A percentile compares a stretch with the other conserved stretches of the same genome.
Evolutionary conservation across 345 rosid genomes (phyloP).

Genomic region (Lepidium didymum): DNA sequence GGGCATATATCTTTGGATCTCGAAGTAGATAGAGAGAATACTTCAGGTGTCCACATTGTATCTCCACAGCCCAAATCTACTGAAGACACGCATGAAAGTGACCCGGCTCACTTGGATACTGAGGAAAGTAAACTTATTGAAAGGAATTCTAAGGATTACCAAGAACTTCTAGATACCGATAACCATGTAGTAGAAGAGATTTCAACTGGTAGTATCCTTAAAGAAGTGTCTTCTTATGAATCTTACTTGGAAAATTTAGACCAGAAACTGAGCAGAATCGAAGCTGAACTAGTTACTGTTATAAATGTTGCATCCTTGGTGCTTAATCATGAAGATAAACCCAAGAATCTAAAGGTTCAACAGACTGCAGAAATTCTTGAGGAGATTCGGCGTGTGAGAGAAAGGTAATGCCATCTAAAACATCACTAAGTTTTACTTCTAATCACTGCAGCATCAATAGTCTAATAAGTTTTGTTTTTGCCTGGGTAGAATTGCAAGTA

Average conservation of each 20-base stretch:
- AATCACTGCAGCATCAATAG: not conserved
- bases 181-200: slow-evolving; percentile 23
- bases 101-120: slow-evolving; percentile 7
- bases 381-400: slow-evolving; percentile 41
- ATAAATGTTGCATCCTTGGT: slow-evolving; percentile 51
- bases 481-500: slow-evolving; percentile 20
- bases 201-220: slow-evolving; percentile 19
- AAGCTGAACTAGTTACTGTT: slow-evolving; percentile 56
- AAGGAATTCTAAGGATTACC: slow-evolving; percentile 19
- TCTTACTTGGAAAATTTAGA: slow-evolving; percentile 57
- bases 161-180: slow-evolving; percentile 22
- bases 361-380: slow-evolving; percentile 62
- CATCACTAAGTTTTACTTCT: not conserved
- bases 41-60: slow-evolving; percentile 53
- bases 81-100: slow-evolving; percentile 17
- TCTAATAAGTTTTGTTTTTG: not conserved
- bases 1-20: slow-evolving; percentile 59
- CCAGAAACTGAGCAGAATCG: slow-evolving; percentile 51
- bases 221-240: slow-evolving; percentile 45
- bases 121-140: slow-evolving; percentile 11
- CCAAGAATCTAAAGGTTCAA: slow-evolving; percentile 48
- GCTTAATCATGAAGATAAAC: slow-evolving; percentile 41
- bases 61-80: slow-evolving; percentile 42
- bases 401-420: slow-evolving; percentile 36
- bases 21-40: slow-evolving; percentile 34